phyloP scores from a whole-genome alignment of 2,329 filamentous ascomycete genomes.

The Colletotrichum australisinense region DNA sequence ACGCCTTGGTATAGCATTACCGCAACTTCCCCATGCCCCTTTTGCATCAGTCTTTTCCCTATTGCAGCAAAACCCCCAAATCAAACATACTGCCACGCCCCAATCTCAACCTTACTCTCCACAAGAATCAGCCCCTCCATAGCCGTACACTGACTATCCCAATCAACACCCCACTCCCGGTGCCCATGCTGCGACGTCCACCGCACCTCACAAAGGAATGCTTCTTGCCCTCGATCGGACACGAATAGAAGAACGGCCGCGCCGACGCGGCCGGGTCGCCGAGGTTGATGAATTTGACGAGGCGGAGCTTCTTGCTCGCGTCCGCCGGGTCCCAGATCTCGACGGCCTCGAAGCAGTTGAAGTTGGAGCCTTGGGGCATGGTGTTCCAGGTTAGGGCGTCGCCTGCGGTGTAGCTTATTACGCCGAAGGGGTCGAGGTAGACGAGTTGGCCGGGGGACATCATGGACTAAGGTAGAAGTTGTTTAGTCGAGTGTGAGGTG shows the following conservation, averaged over 20 bases:
- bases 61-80: background rate
- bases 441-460: conserved; percentile 71
- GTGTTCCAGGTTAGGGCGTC: conserved; percentile 57
- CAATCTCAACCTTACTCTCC: conserved; percentile 40
- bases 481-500: background rate
- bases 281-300: background rate
- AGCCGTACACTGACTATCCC: conserved; percentile 42
- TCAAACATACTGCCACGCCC: conserved; percentile 51
- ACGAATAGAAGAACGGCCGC: conserved; percentile 1
- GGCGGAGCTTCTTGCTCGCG: background rate
- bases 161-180: background rate
- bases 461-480: conserved; percentile 33
- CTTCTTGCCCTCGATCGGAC: background rate
- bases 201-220: background rate
- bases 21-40: no score
- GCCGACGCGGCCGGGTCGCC: conserved; percentile 33
- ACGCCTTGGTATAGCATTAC: no score
- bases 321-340: conserved; percentile 38
- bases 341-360: conserved; percentile 58
- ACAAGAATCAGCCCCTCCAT: conserved; percentile 47
- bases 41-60: no score
- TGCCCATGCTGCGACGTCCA: background rate
- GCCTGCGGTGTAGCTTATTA: conserved; percentile 63
- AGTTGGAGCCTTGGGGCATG: conserved; percentile 61
- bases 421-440: conserved; percentile 66